phyloP scores from a whole-genome alignment of 257 asterid genomes.

The Solanum peruvianum region DNA sequence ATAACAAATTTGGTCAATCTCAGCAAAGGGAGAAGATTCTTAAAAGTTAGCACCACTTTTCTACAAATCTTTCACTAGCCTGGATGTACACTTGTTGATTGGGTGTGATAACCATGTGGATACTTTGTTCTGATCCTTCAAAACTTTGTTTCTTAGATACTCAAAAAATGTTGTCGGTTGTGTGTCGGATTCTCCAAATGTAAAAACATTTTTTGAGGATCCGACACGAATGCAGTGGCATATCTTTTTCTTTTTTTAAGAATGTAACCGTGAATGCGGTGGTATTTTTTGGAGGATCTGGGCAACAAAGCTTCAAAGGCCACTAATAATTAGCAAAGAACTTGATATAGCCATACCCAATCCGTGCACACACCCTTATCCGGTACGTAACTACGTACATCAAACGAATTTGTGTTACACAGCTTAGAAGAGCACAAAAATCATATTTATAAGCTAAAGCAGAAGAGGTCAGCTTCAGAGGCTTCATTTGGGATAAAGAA shows the following conservation, averaged over 20 bases:
- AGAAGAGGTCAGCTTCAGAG: not conserved
- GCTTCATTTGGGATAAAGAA: not conserved
- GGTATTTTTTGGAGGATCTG: not conserved
- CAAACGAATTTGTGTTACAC: not conserved
- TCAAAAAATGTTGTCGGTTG: not conserved
- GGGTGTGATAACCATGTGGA: not conserved
- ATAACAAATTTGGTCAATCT: not conserved
- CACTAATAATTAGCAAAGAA: not conserved
- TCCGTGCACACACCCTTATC: not conserved
- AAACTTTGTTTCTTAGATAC: not conserved
- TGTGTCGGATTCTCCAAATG: not conserved
- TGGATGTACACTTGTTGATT: not conserved
- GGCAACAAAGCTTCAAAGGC: not conserved
- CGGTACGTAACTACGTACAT: not conserved
- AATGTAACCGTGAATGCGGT: not conserved
- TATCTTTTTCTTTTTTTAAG: not conserved
- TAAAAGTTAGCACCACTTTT: not conserved
- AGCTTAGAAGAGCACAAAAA: not conserved
- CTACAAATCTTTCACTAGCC: not conserved
- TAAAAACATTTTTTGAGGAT: not conserved
- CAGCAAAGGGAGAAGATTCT: not conserved
- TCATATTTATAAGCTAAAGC: not conserved
- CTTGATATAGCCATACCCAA: not conserved
- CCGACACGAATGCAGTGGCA: not conserved
- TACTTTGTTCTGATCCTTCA: not conserved